Evolutionary conservation across 2,329 filamentous ascomycete genomes (phyloP).

Genomic region (Colletotrichum filicis): DNA sequence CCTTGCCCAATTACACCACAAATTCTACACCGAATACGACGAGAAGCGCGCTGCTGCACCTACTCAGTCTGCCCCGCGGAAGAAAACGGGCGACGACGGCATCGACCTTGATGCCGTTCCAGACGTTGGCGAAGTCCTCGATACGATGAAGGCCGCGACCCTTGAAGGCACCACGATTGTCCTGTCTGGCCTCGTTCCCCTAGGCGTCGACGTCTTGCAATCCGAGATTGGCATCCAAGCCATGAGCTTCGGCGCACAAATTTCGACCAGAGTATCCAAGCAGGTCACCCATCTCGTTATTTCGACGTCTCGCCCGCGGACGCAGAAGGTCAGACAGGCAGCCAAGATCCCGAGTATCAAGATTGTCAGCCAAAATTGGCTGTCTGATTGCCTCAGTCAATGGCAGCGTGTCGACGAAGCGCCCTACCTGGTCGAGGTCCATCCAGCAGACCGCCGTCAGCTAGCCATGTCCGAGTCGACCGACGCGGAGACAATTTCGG

Average conservation of each 20-base stretch:
- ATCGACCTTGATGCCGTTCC: conserved; percentile 72
- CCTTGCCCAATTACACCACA: conserved; percentile 77
- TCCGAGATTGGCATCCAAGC: conserved; percentile 92
- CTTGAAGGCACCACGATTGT: conserved; percentile 83
- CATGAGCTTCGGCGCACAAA: conserved; percentile 82
- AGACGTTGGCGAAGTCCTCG: conserved; percentile 87
- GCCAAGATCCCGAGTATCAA: conserved; percentile 83
- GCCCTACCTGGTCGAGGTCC: conserved; percentile 81
- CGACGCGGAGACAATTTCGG: conserved; percentile 32
- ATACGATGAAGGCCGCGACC: conserved; percentile 80
- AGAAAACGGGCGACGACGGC: conserved; percentile 49
- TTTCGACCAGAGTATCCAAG: conserved; percentile 66
- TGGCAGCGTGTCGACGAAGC: conserved; percentile 85
- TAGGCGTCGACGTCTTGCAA: conserved; percentile 80
- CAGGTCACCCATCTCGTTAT: conserved; percentile 81
- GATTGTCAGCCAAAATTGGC: conserved; percentile 93
- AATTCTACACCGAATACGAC: conserved; percentile 89
- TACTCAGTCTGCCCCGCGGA: conserved; percentile 25
- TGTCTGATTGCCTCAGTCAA: conserved; percentile 83
- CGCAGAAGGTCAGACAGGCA: conserved; percentile 91
- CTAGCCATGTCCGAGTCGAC: conserved; percentile 44
- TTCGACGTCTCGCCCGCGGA: conserved; percentile 77
- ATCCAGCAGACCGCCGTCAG: conserved; percentile 70
- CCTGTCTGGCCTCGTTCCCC: conserved; percentile 88
- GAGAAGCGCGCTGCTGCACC: conserved; percentile 50